Conservation (phyloP, 148 eudicot genomes). For the Nepenthes mirabilis region DNA sequence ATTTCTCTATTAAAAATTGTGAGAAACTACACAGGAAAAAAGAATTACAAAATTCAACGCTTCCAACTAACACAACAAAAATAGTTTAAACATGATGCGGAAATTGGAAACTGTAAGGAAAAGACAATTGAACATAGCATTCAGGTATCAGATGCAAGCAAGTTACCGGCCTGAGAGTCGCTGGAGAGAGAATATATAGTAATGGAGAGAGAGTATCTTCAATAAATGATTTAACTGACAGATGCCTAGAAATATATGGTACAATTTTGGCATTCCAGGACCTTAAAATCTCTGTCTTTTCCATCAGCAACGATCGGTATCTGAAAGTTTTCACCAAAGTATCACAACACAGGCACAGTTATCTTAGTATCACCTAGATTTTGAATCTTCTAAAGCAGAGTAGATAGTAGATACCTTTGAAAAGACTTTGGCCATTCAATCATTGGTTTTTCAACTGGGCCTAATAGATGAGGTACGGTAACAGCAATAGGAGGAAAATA, state of each 20-base stretch:
- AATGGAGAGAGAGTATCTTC: constrained; percentile 70
- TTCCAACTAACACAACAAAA: background rate
- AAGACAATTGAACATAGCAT: background rate
- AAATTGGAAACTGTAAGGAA: background rate
- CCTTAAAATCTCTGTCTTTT: constrained; percentile 54
- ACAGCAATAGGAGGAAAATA: constrained; percentile 64
- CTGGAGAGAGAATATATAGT: constrained; percentile 81
- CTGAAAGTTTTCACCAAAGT: constrained; percentile 25
- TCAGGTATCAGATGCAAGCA: constrained; percentile 6
- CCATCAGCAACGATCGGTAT: constrained; percentile 47
- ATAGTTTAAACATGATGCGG: background rate
- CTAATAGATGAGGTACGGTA: constrained; percentile 50
- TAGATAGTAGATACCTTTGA: constrained; percentile 57
- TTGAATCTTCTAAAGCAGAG: background rate
- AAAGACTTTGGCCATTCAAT: constrained; percentile 98
- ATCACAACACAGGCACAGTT: background rate
- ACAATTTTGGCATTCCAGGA: constrained; percentile 58
- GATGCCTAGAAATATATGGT: constrained; percentile 80
- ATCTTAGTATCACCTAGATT: background rate
- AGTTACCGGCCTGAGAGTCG: constrained; percentile 82
- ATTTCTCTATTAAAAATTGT: too few relatives aligned
- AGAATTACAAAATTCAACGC: background rate
- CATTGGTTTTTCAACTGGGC: constrained; percentile 65
- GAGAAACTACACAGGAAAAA: background rate
- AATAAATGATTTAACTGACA: constrained; percentile 56